Evolutionary conservation across 2,329 filamentous ascomycete species (phyloP).

Genomic region (Claviceps maximensis): DNA sequence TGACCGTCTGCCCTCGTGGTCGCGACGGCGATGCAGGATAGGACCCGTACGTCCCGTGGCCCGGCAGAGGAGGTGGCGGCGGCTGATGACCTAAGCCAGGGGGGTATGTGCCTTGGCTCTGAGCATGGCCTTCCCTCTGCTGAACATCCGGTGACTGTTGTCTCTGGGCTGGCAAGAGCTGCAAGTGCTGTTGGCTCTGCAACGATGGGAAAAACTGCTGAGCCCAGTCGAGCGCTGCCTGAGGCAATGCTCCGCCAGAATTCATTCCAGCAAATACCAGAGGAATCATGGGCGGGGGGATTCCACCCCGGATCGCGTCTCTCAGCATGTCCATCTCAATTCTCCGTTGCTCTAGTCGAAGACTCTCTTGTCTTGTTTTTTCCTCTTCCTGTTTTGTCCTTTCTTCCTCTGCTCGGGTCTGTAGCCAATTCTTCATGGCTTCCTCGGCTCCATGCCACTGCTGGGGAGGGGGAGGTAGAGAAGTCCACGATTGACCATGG

Average conservation of each 20-base stretch:
- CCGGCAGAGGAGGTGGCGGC: constrained; percentile 18
- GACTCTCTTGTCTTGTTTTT: constrained; percentile 47
- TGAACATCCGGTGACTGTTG: constrained; percentile 37
- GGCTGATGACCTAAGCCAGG: constrained; percentile 15
- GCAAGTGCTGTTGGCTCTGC: constrained; percentile 31
- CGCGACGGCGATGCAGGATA: constrained; percentile 39
- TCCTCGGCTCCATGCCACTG: constrained; percentile 58
- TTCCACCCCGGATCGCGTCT: constrained; percentile 53
- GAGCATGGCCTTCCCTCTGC: constrained; percentile 33
- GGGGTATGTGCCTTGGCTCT: constrained; percentile 28
- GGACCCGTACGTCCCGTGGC: constrained; percentile 25
- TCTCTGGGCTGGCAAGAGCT: constrained; percentile 37
- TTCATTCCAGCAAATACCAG: constrained; percentile 62
- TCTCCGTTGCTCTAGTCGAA: constrained; percentile 58
- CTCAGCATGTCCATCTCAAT: constrained; percentile 61
- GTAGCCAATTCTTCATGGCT: constrained; percentile 57
- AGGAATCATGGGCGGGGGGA: constrained; percentile 62
- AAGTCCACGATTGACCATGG: constrained; percentile 27
- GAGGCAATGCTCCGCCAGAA: constrained; percentile 43
- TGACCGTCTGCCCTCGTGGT: constrained; percentile 36
- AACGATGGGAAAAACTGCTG: constrained; percentile 49
- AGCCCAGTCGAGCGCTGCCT: constrained; percentile 51
- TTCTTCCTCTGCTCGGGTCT: constrained; percentile 62
- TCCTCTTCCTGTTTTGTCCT: constrained; percentile 62
- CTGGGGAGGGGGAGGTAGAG: constrained; percentile 49